Evolutionary conservation across 352 stramenopile species (phyloP).

Genomic region (Phytophthora macrochlamydospora): DNA sequence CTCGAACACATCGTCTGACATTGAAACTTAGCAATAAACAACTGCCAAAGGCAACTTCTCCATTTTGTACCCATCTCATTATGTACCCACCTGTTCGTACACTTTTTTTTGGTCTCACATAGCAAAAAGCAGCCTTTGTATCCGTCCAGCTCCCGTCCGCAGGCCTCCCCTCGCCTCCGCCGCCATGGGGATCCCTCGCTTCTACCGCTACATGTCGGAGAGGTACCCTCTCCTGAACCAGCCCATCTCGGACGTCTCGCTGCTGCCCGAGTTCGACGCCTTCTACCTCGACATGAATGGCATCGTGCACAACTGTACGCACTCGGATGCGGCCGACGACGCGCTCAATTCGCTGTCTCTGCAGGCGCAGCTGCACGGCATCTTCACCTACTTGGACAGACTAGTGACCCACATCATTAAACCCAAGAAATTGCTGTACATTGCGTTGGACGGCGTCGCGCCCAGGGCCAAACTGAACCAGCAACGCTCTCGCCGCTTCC

Average conservation of each 20-base stretch:
- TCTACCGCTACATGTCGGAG: conserved; percentile 94
- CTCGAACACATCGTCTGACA: no score
- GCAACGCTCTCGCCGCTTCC: conserved; percentile 96
- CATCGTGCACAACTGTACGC: conserved; percentile 99
- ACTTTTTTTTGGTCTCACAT: no score
- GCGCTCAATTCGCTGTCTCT: conserved; percentile 92
- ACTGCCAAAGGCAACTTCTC: no score
- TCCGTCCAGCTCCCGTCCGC: no score
- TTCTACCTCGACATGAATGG: conserved; percentile 99
- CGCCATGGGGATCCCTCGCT: conserved; percentile 92
- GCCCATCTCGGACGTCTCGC: conserved; percentile 94
- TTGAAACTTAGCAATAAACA: no score
- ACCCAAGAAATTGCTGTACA: conserved; percentile 97
- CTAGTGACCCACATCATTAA: conserved; percentile 98
- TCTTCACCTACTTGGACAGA: conserved; percentile 93
- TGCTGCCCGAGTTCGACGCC: conserved; percentile 98
- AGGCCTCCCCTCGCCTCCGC: neutral
- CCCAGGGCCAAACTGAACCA: conserved; percentile 99
- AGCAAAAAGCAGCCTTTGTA: no score
- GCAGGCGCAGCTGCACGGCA: conserved; percentile 93
- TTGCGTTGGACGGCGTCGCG: conserved; percentile 99
- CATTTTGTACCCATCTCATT: no score
- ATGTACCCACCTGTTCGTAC: no score
- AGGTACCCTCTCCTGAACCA: conserved; percentile 99
- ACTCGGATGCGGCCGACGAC: conserved; percentile 94